Conservation (phyloP, 192 early-diverging fungal genomes). For the Podila minutissima region DNA sequence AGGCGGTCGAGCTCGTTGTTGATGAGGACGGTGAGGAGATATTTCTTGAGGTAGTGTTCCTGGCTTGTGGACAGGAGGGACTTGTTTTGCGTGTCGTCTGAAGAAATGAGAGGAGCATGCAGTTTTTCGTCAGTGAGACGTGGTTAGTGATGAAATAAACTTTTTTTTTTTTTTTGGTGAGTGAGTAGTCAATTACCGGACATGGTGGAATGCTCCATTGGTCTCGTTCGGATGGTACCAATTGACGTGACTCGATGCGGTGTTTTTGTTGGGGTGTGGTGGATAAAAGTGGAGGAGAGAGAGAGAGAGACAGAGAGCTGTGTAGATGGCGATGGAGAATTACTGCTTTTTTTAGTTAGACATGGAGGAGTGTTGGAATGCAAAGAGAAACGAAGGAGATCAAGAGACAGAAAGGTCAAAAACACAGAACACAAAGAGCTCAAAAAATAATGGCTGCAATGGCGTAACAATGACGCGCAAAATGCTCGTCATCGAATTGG, state of each 20-base stretch:
- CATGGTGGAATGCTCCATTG: no score
- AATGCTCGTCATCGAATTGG: not conserved
- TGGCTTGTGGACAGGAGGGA: conserved; percentile 37
- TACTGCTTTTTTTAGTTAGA: not conserved
- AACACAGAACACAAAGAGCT: not conserved
- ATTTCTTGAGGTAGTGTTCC: conserved; percentile 65
- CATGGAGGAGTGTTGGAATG: not conserved
- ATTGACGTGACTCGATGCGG: no score
- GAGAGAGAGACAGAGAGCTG: no score
- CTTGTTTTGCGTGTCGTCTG: not conserved
- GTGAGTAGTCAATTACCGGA: no score
- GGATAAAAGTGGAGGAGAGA: not conserved
- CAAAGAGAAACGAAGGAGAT: not conserved
- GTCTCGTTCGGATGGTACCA: no score
- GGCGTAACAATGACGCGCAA: not conserved
- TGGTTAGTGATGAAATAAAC: not conserved
- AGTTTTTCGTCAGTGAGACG: not conserved
- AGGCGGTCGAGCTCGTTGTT: conserved; percentile 53
- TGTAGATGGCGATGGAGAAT: no score
- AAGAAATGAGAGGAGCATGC: no score
- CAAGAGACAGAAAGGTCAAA: no score
- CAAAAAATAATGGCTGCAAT: not conserved
- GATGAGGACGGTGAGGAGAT: conserved; percentile 58
- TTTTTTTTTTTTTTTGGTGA: no score
- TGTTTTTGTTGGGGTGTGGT: not conserved